Conservation (phyloP, 768 basidiomycete genomes). For the Paxillus involutus region DNA sequence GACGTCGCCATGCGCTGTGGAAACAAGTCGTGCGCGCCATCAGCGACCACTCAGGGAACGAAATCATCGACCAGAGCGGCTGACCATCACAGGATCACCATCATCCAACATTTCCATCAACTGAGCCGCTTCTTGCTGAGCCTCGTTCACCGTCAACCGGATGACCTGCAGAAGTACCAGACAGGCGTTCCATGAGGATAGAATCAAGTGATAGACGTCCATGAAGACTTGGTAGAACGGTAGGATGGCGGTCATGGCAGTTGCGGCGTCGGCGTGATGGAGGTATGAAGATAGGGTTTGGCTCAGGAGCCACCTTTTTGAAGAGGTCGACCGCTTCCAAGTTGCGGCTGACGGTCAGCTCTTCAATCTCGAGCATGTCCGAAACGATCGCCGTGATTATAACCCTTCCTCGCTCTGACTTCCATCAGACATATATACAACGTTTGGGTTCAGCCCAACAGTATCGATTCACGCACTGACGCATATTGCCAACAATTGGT, state of each 20-base stretch:
- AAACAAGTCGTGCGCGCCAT: neutral
- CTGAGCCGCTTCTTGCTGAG: conserved; percentile 16
- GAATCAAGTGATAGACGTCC: conserved; percentile 2
- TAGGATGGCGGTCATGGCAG: conserved; percentile 3
- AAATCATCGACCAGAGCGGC: neutral
- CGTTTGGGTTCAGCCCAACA: too few species aligned
- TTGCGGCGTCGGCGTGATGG: neutral
- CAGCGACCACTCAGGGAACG: neutral
- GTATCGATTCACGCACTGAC: too few species aligned
- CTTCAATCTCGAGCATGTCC: neutral
- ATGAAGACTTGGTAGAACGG: conserved; percentile 4
- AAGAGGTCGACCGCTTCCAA: neutral
- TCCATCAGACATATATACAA: too few species aligned
- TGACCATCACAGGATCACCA: conserved; percentile 6
- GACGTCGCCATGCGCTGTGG: conserved; percentile 7
- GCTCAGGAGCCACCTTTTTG: neutral
- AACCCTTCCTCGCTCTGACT: neutral
- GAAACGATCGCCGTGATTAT: neutral
- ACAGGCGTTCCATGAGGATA: conserved; percentile 12
- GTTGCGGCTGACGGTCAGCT: neutral
- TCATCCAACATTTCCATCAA: conserved; percentile 14
- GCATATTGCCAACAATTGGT: neutral
- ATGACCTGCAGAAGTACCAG: conserved; percentile 11
- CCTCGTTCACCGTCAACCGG: conserved; percentile 8
- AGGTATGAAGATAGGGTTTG: too few species aligned